Evolutionary conservation across 768 basidiomycete species (phyloP).

Genomic region (Termitomyces sp.): DNA sequence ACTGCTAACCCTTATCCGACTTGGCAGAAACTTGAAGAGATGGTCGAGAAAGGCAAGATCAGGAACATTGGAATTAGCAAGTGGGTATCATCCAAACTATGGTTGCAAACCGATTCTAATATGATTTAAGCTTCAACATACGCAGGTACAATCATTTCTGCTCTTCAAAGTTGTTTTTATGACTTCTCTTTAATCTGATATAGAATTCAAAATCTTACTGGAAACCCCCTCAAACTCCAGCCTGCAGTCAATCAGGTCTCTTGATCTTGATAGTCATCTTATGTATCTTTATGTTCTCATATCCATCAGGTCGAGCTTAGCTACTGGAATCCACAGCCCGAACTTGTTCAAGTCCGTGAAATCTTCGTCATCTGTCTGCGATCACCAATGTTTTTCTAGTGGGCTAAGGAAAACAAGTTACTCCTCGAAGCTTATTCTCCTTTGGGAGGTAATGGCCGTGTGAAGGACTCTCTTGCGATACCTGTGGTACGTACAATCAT

Average conservation of each 20-base stretch:
- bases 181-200: neutral
- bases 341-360: constrained; percentile 54
- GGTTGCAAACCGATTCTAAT: neutral
- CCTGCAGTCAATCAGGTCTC: constrained; percentile 65
- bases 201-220: constrained; percentile 57
- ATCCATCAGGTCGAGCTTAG: constrained; percentile 56
- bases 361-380: neutral
- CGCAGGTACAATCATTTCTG: constrained; percentile 29
- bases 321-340: constrained; percentile 74
- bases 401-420: constrained; percentile 60
- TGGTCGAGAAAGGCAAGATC: constrained; percentile 73
- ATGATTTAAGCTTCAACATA: constrained; percentile 53
- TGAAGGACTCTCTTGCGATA: constrained; percentile 50
- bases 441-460: constrained; percentile 57
- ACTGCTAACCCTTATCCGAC: constrained; percentile 72
- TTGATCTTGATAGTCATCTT: neutral
- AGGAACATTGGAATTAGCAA: constrained; percentile 85
- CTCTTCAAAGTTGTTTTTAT: constrained; percentile 9
- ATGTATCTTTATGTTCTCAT: neutral
- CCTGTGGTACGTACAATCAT: constrained; percentile 38
- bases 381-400: constrained; percentile 31
- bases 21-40: constrained; percentile 75
- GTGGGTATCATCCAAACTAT: constrained; percentile 28
- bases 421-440: constrained; percentile 78
- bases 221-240: constrained; percentile 52